A percentile compares a stretch with the other conserved stretches of the same genome.
Conservation (phyloP, 1,284 basidiomycete genomes). For the Ustilago vetiveriae region DNA sequence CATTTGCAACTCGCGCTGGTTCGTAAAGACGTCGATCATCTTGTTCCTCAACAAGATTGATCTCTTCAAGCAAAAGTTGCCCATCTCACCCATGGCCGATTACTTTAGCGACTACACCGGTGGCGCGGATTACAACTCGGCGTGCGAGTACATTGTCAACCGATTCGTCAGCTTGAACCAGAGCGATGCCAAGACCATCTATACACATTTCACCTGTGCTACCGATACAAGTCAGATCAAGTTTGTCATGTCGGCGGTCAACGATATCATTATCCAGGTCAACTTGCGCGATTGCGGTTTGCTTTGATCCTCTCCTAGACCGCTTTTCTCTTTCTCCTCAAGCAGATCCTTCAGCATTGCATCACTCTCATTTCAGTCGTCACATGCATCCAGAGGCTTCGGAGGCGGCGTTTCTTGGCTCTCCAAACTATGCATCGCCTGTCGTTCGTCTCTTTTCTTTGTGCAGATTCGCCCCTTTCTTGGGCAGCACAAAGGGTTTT, state of each 20-base stretch:
- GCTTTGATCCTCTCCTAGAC: constrained; percentile 70
- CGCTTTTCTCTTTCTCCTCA: too few relatives aligned
- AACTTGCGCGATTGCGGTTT: constrained; percentile 86
- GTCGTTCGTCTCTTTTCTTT: too few relatives aligned
- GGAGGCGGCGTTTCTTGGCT: too few relatives aligned
- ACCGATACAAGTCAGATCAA: constrained; percentile 83
- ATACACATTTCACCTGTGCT: constrained; percentile 86
- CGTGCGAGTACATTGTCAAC: constrained; percentile 64
- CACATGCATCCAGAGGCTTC: too few relatives aligned
- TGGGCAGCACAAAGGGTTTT: too few relatives aligned
- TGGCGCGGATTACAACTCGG: constrained; percentile 58
- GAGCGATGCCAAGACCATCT: constrained; percentile 60
- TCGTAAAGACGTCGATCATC: constrained; percentile 57
- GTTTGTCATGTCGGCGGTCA: constrained; percentile 72
- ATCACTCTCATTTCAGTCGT: too few relatives aligned
- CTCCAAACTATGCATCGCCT: too few relatives aligned
- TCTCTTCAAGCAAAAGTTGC: constrained; percentile 91
- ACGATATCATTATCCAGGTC: constrained; percentile 75
- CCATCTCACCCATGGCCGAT: constrained; percentile 82
- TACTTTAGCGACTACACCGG: constrained; percentile 78
- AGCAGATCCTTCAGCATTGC: constrained; percentile 6
- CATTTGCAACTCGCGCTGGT: constrained; percentile 67
- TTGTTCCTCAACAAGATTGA: constrained; percentile 75
- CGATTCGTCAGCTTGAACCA: constrained; percentile 63
- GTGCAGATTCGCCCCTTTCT: too few relatives aligned